A percentile compares a stretch with the other conserved stretches of the same genome.
These are phyloP conservation scores for Coemansia sp. DNA, from an alignment of 192 early-diverging fungal species.

Conservation along the genomic window DNA sequence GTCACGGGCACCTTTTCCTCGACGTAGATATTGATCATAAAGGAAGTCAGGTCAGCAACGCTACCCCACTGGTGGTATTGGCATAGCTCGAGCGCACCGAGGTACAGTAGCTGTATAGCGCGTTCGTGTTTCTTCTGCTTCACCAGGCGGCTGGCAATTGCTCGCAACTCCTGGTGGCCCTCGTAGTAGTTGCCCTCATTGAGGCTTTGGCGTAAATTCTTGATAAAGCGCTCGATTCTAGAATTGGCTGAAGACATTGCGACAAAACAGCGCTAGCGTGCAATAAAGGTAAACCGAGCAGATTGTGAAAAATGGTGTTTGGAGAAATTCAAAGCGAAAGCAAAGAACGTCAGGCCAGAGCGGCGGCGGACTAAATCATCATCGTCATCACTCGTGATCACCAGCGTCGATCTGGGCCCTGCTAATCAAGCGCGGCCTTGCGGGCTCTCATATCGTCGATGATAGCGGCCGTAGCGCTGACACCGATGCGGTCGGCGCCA, in stretches of 20 bases:
- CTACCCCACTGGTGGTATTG: constrained; percentile 78
- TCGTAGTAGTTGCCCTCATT: constrained; percentile 92
- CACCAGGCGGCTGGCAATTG: constrained; percentile 84
- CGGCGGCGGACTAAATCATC: not conserved
- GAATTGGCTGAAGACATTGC: constrained; percentile 28
- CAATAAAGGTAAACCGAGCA: not conserved
- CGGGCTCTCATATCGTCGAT: constrained; percentile 53
- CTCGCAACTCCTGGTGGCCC: constrained; percentile 96
- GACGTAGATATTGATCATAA: constrained; percentile 81
- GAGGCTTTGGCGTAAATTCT: constrained; percentile 67
- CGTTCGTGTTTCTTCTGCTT: constrained; percentile 79
- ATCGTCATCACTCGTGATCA: not conserved
- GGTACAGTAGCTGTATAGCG: constrained; percentile 75
- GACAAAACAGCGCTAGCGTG: not conserved
- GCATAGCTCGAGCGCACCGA: constrained; percentile 75
- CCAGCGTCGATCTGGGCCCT: not conserved
- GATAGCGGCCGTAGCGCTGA: constrained; percentile 56
- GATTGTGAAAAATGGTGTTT: constrained; percentile 10
- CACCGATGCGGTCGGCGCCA: constrained; percentile 59
- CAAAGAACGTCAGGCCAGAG: not conserved
- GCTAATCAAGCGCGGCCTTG: constrained; percentile 9
- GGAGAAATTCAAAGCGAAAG: not conserved
- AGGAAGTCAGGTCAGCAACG: constrained; percentile 77
- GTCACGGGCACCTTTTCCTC: constrained; percentile 65
- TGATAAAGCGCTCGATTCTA: constrained; percentile 52